A percentile compares a stretch with the other conserved stretches of the same genome.
phyloP scores from a whole-genome alignment of 2,329 filamentous ascomycete species.

The Scedosporium aurantiacum region DNA sequence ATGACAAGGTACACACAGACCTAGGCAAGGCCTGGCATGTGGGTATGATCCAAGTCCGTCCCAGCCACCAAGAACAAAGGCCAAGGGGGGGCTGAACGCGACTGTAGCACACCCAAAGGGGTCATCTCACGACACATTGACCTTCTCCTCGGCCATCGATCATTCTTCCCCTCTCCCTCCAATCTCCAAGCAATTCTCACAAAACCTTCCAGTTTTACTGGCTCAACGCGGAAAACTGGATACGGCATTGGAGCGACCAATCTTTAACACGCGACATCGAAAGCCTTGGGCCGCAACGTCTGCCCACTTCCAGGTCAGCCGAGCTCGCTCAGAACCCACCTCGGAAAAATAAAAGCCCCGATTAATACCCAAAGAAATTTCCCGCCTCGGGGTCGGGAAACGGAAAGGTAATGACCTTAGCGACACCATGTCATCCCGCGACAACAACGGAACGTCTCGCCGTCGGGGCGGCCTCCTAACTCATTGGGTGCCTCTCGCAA shows the following conservation, averaged over 20 bases:
- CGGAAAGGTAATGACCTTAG: not conserved
- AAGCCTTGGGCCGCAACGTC: not conserved
- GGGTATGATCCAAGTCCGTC: slow-evolving; percentile 10
- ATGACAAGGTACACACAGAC: slow-evolving; percentile 12
- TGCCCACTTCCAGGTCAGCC: not conserved
- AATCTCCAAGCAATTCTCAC: not conserved
- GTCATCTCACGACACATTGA: not conserved
- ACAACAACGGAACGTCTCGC: slow-evolving; percentile 45
- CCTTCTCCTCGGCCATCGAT: not conserved
- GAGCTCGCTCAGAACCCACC: not conserved
- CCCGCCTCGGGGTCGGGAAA: not conserved
- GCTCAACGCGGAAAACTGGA: not conserved
- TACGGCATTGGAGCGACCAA: not conserved
- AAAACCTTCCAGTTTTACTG: not conserved
- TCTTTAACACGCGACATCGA: too few species aligned
- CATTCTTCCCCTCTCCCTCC: not conserved
- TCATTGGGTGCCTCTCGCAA: slow-evolving; percentile 80
- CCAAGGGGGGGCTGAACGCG: slow-evolving; percentile 18
- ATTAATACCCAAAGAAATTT: not conserved
- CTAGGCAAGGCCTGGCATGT: slow-evolving; percentile 11
- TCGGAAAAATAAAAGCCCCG: not conserved
- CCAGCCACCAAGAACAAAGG: slow-evolving; percentile 18
- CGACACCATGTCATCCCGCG: slow-evolving; percentile 46
- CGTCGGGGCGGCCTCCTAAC: slow-evolving; percentile 54
- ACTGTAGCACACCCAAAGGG: slow-evolving; percentile 27